Evolutionary conservation across 257 asterid species (phyloP), one percentile per base, ranked within the genome.

Genomic region (Solanum piurae): DNA sequence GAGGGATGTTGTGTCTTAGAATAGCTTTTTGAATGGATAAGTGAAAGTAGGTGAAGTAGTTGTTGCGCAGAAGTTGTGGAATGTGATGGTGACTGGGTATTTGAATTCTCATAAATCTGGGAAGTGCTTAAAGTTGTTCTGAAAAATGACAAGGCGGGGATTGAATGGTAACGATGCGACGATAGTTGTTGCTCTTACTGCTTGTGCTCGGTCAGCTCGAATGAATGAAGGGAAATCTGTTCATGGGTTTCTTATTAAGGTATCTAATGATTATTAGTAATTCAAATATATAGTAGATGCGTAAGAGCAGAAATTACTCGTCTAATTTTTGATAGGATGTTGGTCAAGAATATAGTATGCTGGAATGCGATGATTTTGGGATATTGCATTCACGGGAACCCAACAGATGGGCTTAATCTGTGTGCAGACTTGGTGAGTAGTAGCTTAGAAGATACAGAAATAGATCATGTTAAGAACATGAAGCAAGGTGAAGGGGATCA

Each of bases 171-270:
- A 89, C 83, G 91, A 87, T 86, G 88, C 90, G 3, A 93, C 94
- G 34, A 66, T 87, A 85, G 97, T 95, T 89, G 91, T 88, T 73
- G 93, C 89, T 71, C 80, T 94, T 62, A 87, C 95, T 8, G 93
- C 97, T 88, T 94, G 98, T 71, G 93, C 95, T 89, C 88, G 93
- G 94, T 94, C 96, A 76, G 90, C 90, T 86, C 87, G 97, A 85
- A 89, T 93, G 87, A 94, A 91, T 75, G 98, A 95, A 90, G 98
- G 96, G 42, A 93, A 4, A 4, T 52, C 23, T 52, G 60, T 49
- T 49, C 60, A 49, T 49, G 60, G 23, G 23, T 49, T 2, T 52
- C 60, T 52, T 52, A 14, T 14, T 49, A 49, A 14, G 60, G 23
- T 49, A 49, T 2, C 60, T 52, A 16, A 52, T 0, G 20, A 89